Evolutionary conservation across 495 filamentous ascomycete genomes (phyloP), one percentile per base, ranked within the genome.

Genomic region (Tetracladium marchalianum): DNA sequence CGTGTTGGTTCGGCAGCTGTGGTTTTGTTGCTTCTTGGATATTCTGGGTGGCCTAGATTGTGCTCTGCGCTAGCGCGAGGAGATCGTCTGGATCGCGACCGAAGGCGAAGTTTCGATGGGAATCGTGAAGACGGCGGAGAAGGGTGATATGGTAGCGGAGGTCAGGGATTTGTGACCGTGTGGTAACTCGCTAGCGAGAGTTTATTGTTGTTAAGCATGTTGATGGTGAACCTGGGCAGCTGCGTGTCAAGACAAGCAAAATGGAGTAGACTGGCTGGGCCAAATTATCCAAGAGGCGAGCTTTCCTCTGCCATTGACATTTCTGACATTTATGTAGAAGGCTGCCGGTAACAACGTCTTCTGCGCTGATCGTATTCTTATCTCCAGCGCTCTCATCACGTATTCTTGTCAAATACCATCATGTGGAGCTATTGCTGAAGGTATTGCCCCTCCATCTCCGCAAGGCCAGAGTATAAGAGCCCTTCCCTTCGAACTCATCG

Each of bases 61-160:
- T 93, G 43, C 75, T 78, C n/a, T n/a, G n/a, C 4, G 85, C 85
- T 11, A 99, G 70, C 16, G 76, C 80, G 13, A 97, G 69, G 18
- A 99, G 69, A 57, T 97, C 92, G 61, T 96, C 90, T n/a, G 90
- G 71, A 52, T 95, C 87, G n/a, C 85, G 76, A 12, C 89, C 89
- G 8, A 96, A 69, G 1, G 90, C 82, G 53, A 99, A 95, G 50
- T 88, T 95, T 58, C 93, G 83, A 49, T 93, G 82, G 6, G 87
- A 84, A 59, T 99, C 92, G 48, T 87, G 81, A 51, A 79, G 74
- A 52, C 81, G 79, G 6, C 97, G 69, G n/a, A 90, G 65, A 16
- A 70, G 56, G 0, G 74, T 64, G 11, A 93, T 66, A 36, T 77
- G 69, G 43, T 92, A 80, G 33, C 83, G 77, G 10, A 93, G 70